Evolutionary conservation across 805 yeast genomes (phyloP).

Genomic region (Candida chilensis): DNA sequence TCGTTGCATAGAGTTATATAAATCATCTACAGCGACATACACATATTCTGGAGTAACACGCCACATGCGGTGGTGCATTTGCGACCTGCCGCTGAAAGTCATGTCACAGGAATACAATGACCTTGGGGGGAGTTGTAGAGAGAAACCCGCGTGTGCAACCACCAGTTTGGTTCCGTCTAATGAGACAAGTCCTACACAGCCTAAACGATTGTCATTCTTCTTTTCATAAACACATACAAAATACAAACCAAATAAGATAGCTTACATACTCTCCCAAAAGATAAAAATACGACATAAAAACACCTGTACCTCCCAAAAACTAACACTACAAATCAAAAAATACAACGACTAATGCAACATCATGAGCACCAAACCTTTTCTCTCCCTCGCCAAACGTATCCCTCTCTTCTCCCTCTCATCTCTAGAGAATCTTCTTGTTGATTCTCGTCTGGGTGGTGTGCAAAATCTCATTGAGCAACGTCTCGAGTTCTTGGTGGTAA

Average conservation of each 20-base stretch:
- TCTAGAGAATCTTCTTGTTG: slow-evolving; percentile 10
- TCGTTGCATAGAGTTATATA: not conserved
- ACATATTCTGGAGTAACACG: not conserved
- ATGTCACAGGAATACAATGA: too few species aligned
- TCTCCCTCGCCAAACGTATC: not conserved
- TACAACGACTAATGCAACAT: too few species aligned
- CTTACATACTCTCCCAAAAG: not conserved
- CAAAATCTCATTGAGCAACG: slow-evolving; percentile 7
- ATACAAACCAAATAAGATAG: not conserved
- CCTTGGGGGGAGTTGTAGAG: too few species aligned
- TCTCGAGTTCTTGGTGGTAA: slow-evolving; percentile 2
- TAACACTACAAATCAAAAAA: not conserved
- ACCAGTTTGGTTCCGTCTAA: too few species aligned
- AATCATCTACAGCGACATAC: too few species aligned
- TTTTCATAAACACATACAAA: too few species aligned
- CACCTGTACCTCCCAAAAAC: not conserved
- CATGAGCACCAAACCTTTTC: too few species aligned
- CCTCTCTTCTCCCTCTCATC: slow-evolving; percentile 7
- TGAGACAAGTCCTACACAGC: too few species aligned
- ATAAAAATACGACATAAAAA: not conserved
- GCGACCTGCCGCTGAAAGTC: too few species aligned
- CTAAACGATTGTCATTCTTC: too few species aligned
- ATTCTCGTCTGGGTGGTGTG: slow-evolving; percentile 11
- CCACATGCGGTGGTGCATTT: too few species aligned
- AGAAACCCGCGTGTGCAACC: too few species aligned